Base-by-base conservation (phyloP, 768 basidiomycete species). In the Trametes cingulata region DNA sequence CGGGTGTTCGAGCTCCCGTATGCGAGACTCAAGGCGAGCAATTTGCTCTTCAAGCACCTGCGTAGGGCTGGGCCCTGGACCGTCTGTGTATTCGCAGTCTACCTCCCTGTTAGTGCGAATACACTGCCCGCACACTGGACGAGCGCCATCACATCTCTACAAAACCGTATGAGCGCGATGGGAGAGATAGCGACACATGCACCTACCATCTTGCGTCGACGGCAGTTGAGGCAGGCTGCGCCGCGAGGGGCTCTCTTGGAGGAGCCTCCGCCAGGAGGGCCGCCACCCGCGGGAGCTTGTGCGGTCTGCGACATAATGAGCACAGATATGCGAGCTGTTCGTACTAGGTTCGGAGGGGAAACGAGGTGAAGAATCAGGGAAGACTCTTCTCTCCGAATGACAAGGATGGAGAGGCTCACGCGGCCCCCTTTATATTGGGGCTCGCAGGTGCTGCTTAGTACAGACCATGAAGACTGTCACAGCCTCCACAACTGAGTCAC, bases 81-180 rank as follows among this genome's bases (percentile, higher is more conserved):
- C 85, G 65, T 88, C 87, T 8, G 85, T 78, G 70, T 88, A 90
- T 73, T 90, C 87, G 69, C 88, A 90, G 49, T 71, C 70, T 8
- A 45, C 29, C 24, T 85, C 85, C 52, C 86, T 85, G 37, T 79
- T 78, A 58, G 85, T 84, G 9, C 78, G 75, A 29, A 75, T 72
- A 74, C 88, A 90, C 43, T 84, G 87, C 2, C 84, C 84, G 69
- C 88, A 90, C 13, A 82, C 72, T 1, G 88, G 88, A 57, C 82
- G 83, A 3, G 69, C 71, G 29, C 86, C 86, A 64, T 90, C 87
- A 61, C 88, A 90, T 80, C 82, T 86, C 88, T 86, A 59, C 7
- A 49, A 24, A 20, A 39, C 10, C 14, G 14, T 25, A 56, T 43
- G 25, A 40, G 29, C 15, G 9, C 42, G 17, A 7, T 51, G n/a